Percentiles rank a stretch among this genome's conserved stretches.
Evolutionary conservation across 2,329 filamentous ascomycete species (phyloP).

Genomic region (Westerdykella sp.): DNA sequence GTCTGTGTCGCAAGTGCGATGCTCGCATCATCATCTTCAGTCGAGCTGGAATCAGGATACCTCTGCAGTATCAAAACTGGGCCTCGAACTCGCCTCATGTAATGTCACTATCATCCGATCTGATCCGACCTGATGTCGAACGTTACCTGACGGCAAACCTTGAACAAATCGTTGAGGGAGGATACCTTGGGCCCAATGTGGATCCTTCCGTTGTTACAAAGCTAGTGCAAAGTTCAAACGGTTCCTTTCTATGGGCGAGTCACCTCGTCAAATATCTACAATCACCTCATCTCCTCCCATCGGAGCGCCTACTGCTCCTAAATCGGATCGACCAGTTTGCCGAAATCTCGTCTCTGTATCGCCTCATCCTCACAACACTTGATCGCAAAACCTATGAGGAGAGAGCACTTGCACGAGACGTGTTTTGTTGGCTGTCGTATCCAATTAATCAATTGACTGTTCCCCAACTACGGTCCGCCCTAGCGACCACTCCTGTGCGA

Average conservation of each 20-base stretch:
- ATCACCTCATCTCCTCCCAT: slow-evolving; percentile 19
- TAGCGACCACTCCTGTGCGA: slow-evolving; percentile 8
- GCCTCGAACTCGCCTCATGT: slow-evolving; percentile 22
- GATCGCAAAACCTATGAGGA: slow-evolving; percentile 12
- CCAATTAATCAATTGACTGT: slow-evolving; percentile 17
- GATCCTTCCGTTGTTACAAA: slow-evolving; percentile 16
- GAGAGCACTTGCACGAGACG: slow-evolving; percentile 17
- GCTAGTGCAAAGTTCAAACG: slow-evolving; percentile 15
- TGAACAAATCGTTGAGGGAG: slow-evolving; percentile 22
- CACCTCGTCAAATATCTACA: slow-evolving; percentile 19
- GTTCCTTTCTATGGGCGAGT: slow-evolving; percentile 26
- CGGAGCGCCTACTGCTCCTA: slow-evolving; percentile 17
- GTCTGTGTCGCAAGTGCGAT: slow-evolving; percentile 21
- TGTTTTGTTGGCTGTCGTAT: slow-evolving; percentile 23
- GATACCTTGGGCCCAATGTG: slow-evolving; percentile 25
- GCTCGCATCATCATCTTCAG: slow-evolving; percentile 21
- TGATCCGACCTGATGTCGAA: slow-evolving; percentile 17
- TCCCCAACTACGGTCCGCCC: slow-evolving; percentile 15
- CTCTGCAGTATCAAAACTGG: slow-evolving; percentile 25
- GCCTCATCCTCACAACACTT: slow-evolving; percentile 16
- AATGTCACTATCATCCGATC: slow-evolving; percentile 11
- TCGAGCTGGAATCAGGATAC: slow-evolving; percentile 19
- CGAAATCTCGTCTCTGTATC: slow-evolving; percentile 19
- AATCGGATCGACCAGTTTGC: slow-evolving; percentile 13
- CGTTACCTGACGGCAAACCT: slow-evolving; percentile 14